Base-by-base conservation (phyloP, 2,329 filamentous ascomycete species). In the Pseudogymnoascus sp. region DNA sequence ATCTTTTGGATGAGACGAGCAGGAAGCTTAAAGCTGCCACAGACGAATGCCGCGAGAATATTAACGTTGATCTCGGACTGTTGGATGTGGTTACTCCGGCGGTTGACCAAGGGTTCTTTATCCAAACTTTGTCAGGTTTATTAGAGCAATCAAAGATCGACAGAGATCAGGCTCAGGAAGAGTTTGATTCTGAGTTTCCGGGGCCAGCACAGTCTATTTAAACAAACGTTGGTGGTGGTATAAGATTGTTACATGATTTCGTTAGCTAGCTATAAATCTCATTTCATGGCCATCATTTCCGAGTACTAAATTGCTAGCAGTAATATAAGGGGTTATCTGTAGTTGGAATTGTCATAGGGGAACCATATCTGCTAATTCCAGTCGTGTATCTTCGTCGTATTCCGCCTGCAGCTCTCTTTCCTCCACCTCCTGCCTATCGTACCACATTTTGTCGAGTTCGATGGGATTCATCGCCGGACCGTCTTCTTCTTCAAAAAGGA, bases 21-120 rank as follows among this genome's bases (percentile, higher is more conserved):
- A 10, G n/a, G 10, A 59, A 60, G 58, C 50, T 64, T 11, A 37
- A 59, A 26, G 31, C 29, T 33, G 60, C 44, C 11, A 40, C 62
- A 13, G 24, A 63, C n/a, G 44, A 39, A 15, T 64, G 63, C 58
- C 26, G 15, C 7, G 10, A n/a, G 17, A 47, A 64, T 57, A 64
- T 64, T 33, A 24, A 37, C n/a, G 44, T 29, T 31, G 63, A 64
- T 62, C 62, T 64, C 21, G 54, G 63, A 21, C 21, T 64, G 21
- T 29, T 62, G 24, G 63, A 62, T 31, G 63, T 63, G 44, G 44
- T 31, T 15, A 36, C 58, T 50, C 35, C 54, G 15, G 59, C 24
- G 7, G 26, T 8, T 31, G 60, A 64, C 21, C 41, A 63, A 21
- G 35, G 35, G 7, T 4, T 21, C 13, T 58, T 60, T 37, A 61